phyloP scores from a whole-genome alignment of 1,139 yeast genomes.

The Candida buenavistaensis region DNA sequence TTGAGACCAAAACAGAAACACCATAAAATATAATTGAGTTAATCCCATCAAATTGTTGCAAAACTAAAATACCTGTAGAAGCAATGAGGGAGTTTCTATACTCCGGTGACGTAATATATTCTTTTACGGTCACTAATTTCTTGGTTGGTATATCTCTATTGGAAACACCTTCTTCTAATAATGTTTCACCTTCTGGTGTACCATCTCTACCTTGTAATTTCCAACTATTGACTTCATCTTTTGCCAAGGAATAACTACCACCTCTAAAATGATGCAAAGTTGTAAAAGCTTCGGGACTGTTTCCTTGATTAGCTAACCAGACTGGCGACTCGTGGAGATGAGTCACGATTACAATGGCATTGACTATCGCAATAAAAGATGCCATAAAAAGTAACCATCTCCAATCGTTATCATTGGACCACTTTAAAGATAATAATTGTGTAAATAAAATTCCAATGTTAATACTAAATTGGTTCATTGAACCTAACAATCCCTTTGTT shows the following conservation, averaged over 20 bases:
- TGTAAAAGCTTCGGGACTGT: conserved; percentile 30
- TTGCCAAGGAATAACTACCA: conserved; percentile 37
- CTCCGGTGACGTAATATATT: conserved; percentile 51
- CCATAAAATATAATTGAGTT: conserved; percentile 93
- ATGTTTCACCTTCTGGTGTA: conserved; percentile 9
- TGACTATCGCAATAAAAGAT: conserved; percentile 48
- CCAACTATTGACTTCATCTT: conserved; percentile 44
- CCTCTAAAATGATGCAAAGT: conserved; percentile 42
- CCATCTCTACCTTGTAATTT: conserved; percentile 12
- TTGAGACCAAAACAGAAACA: conserved; percentile 69
- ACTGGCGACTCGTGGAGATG: conserved; percentile 78
- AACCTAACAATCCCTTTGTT: conserved; percentile 75
- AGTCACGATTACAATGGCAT: conserved; percentile 43
- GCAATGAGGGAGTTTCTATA: conserved; percentile 62
- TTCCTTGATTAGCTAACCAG: conserved; percentile 59
- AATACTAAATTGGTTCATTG: conserved; percentile 84
- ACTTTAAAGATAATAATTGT: conserved; percentile 67
- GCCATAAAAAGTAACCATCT: conserved; percentile 65
- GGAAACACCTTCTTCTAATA: conserved; percentile 18
- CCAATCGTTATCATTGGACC: conserved; percentile 73
- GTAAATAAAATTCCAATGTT: conserved; percentile 82
- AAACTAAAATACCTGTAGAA: conserved; percentile 73
- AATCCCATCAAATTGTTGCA: conserved; percentile 92
- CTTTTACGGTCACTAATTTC: conserved; percentile 25
- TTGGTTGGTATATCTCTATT: conserved; percentile 7